Evolutionary conservation across 2,329 filamentous ascomycete genomes (phyloP), one percentile per base, ranked within the genome.

Genomic region (Whalleya microplaca): DNA sequence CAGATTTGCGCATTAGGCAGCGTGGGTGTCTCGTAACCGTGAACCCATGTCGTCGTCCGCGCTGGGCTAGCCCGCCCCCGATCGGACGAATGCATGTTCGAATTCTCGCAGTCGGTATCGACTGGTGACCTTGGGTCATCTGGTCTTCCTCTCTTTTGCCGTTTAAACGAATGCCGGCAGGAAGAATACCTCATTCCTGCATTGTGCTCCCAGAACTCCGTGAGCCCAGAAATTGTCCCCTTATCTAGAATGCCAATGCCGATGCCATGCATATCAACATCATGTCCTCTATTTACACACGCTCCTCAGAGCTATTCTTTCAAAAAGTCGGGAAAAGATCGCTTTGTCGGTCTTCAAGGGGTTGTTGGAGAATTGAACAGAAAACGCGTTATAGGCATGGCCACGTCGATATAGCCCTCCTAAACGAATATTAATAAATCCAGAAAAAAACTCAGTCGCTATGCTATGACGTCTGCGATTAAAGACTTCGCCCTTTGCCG

Each of bases 181-280:
- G 69, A 69, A 66, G 48, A 65, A 62, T 62, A 67, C 69, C 66
- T 69, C 67, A 61, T 71, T 69, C 73, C 70, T 71, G 71, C 72
- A 70, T 66, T 62, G 68, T 76, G 75, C 75, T 77, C 76, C 76
- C 65, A 72, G 68, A 80, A 80, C 78, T 78, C 78, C 77, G 63
- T 69, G 72, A 70, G 72, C 71, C 72, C 67, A 69, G 65, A 69
- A 73, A 70, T 63, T 66, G 67, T 66, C 72, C 73, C 71, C 69
- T 71, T 69, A 73, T 78, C 75, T 78, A 78, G 72, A 74, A 77
- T 76, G 73, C 74, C 72, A 75, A 76, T 77, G 73, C 75, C 75
- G 66, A 77, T 78, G 74, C 76, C 74, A 72, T 77, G 74, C 75
- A 76, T 77, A 76, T 76, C 75, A 78, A 79, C 75, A 76, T 76